Base-by-base conservation (phyloP, 805 yeast species). In the Candida sithepensis region DNA sequence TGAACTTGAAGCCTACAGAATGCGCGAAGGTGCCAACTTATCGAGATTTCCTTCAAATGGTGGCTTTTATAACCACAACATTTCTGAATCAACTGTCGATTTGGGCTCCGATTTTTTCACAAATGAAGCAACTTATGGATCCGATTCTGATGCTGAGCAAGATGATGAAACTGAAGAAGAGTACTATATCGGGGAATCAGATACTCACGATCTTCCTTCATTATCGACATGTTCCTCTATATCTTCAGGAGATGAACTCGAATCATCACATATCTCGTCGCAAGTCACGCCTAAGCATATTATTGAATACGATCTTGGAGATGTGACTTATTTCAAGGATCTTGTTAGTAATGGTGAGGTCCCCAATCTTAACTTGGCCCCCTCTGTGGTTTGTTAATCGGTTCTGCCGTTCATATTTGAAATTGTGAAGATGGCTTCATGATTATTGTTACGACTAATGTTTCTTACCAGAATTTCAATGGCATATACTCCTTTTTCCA, bases 191-290 rank as follows among this genome's bases (percentile, higher is more conserved):
- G n/a, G n/a, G n/a, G n/a, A n/a, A n/a, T n/a, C n/a, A 32, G 53
- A 45, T 24, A 14, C 42, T 20, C 55, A 49, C 6, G 64, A 62
- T 22, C 47, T 64, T 21, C 68, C 68, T 18, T 53, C 57, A 1
- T 46, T 64, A 8, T 53, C 66, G 2, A 52, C 52, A 39, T 62
- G 67, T 32, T 60, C 65, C 10, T 61, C 67, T 1, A 50, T 46
- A 12, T 60, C 64, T 3, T 59, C 64, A n/a, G 46, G 49, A 14
- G 66, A 62, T 43, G 61, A 55, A 20, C 13, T 13, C 3, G 43
- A 16, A 19, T 38, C 24, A 14, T 19, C 26, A 3, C 42, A 41
- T 2, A 14, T 10, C 26, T 16, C 13, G n/a, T n/a, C 10, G 24
- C 20, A 34, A 34, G 12, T 12, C 4, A 19, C 34, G 18, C 34